Conservation (phyloP, 108 stramenopile genomes). For the Stephanodiscus minutulus region DNA sequence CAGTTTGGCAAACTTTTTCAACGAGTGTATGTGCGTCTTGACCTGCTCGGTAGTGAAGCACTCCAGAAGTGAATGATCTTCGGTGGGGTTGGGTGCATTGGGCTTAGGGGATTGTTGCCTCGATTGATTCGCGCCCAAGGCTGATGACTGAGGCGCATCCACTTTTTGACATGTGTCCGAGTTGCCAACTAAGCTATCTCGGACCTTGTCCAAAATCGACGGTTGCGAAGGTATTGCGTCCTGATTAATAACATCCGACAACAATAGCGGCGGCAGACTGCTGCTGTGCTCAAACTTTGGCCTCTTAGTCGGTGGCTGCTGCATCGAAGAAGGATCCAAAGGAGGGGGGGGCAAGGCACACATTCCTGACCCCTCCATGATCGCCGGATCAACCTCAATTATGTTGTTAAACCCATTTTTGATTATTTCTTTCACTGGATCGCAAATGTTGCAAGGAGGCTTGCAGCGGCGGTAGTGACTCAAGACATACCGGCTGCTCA, state of each 20-base stretch:
- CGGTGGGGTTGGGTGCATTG: slow-evolving; percentile 37
- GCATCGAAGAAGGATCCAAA: neutral
- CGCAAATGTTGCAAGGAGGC: slow-evolving; percentile 91
- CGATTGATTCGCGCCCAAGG: neutral
- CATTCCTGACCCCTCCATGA: slow-evolving; percentile 19
- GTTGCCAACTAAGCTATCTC: neutral
- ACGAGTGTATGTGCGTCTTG: slow-evolving; percentile 86
- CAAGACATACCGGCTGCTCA: slow-evolving; percentile 97
- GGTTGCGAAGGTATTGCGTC: neutral
- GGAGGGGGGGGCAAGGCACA: neutral
- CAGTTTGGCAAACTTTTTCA: slow-evolving; percentile 73
- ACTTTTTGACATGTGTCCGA: neutral
- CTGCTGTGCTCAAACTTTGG: slow-evolving; percentile 12
- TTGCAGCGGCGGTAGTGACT: slow-evolving; percentile 98
- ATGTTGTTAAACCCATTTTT: slow-evolving; percentile 61
- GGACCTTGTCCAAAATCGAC: neutral
- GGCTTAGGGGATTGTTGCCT: slow-evolving; percentile 35
- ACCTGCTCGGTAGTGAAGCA: slow-evolving; percentile 91
- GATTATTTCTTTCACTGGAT: slow-evolving; percentile 94
- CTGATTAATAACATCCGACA: neutral
- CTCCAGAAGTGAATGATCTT: slow-evolving; percentile 87
- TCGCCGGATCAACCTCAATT: slow-evolving; percentile 27
- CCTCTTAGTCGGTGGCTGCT: slow-evolving; percentile 17
- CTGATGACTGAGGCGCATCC: neutral
- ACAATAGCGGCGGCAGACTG: slow-evolving; percentile 6